These are phyloP conservation scores for Trichoderma sp. DNA, from an alignment of 2,329 filamentous ascomycete species.

Conservation along the genomic window DNA sequence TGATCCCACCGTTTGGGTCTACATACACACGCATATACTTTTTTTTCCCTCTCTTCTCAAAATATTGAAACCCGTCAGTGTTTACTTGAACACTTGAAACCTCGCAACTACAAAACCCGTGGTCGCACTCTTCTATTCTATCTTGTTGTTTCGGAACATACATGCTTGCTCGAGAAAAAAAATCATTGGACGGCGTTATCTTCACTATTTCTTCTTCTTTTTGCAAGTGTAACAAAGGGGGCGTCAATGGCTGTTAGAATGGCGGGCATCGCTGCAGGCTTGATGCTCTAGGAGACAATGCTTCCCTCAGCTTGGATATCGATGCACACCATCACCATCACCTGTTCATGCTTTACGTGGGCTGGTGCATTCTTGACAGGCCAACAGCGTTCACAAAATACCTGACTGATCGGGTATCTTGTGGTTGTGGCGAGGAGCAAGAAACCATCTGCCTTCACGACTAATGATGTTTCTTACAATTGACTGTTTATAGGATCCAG, in stretches of 20 bases:
- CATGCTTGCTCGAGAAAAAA: neutral
- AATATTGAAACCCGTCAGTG: neutral
- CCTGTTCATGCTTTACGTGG: neutral
- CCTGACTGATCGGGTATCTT: neutral
- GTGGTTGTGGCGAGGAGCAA: neutral
- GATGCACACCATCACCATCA: neutral
- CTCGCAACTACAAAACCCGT: neutral
- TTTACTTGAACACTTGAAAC: neutral
- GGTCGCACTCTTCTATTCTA: neutral
- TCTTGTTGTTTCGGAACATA: neutral
- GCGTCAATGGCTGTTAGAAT: neutral
- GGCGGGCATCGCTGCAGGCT: neutral
- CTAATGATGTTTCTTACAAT: constrained; percentile 5
- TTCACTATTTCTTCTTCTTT: neutral
- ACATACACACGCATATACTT: neutral
- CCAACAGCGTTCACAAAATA: neutral
- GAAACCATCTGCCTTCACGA: neutral
- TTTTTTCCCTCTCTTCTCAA: neutral
- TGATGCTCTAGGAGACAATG: neutral
- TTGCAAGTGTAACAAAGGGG: constrained; percentile 19
- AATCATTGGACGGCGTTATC: neutral
- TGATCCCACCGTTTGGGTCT: constrained; percentile 25
- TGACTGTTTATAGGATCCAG: neutral
- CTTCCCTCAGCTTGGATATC: neutral
- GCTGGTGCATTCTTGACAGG: neutral